Base-by-base conservation (phyloP, 345 rosid genomes). In the Barbarea vulgaris region DNA sequence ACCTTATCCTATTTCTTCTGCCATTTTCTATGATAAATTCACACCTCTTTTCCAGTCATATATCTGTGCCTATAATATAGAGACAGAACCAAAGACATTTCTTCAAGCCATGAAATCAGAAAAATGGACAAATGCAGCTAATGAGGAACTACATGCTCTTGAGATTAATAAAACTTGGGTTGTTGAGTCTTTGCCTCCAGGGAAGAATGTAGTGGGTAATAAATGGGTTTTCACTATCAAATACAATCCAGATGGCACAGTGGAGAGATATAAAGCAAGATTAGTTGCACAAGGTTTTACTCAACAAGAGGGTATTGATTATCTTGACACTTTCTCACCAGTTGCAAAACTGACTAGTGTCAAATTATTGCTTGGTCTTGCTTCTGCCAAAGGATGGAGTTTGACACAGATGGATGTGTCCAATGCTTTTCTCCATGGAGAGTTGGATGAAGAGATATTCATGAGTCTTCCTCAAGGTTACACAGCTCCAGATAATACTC, bases 361-460 rank as follows among this genome's bases (percentile, higher is more conserved):
- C 0, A 67, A 34, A 0, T 0, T 51, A 0, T 0, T 68, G 0
- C 1, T 36, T 0, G 51, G 19, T 0, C 5, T 71, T 0, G 46
- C 48, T 0, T 30, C 53, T 1, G 2, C 4, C 0, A 25, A 24
- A 1, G 6, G 17, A 0, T 69, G 73, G 54, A 1, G 5, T 10
- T 1, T 48, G 0, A 50, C 41, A 0, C 58, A 71, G 0, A 46
- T 58, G 54, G 67, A 71, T 6, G 51, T 71, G 0, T n/a, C 46
- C 1, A 71, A 60, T 3, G 59, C 58, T 0, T 68, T 68, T 1
- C 0, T 68, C 0, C 21, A 68, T 53, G 15, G 50, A 0, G 62
- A 39, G 0, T 4, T 68, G 0, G 47, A 52, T 4, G 72, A 51
- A 1, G 33, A 50, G 1, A 51, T 52, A 0, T 68, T 13, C 2